Base-by-base conservation (phyloP, 768 basidiomycete species). In the Lactifluus hygrophoroides region DNA sequence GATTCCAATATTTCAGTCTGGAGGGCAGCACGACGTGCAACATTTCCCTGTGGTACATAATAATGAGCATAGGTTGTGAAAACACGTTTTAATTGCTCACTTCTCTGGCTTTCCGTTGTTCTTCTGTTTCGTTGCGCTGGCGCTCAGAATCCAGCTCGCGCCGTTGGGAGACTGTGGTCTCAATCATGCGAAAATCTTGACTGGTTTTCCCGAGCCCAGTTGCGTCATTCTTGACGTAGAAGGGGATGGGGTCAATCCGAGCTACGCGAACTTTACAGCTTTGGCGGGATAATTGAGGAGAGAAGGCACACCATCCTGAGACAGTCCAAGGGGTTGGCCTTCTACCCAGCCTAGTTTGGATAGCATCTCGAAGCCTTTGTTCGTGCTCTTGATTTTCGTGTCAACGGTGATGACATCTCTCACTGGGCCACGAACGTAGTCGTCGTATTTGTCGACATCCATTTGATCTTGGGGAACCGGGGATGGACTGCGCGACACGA, bases 301-400 rank as follows among this genome's bases (percentile, higher is more conserved):
- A 63, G 48, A 52, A 21, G 35, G 58, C 73, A 19, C 61, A 90
- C 90, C 90, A 58, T 90, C 86, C 28, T 78, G 82, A 51, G 88
- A 86, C 16, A 88, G 65, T 5, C 90, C 90, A 1, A 93, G 74
- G 17, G 86, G 82, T 62, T 85, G 81, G 13, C 90, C 90, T 66
- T 89, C 88, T 0, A 77, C 72, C 90, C 90, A 92, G 7, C 90
- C 90, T 53, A 92, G 79, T 71, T 86, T 91, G 32, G 83, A 78
- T 1, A 93, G 80, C 75, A 93, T 78, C 8, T 80, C 75, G 68
- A 90, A 91, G 13, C 90, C 90, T 66, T 84, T 88, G 71, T 93
- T 93, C 37, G 81, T 78, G 42, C 80, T 76, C 68, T 86, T 86
- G 65, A 93, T 83, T 69, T 78, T 89, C 42, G 88, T 91, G 51